These are phyloP conservation scores for Silene vulgaris DNA, from an alignment of 179 eudicot species.

Conservation along the genomic window DNA sequence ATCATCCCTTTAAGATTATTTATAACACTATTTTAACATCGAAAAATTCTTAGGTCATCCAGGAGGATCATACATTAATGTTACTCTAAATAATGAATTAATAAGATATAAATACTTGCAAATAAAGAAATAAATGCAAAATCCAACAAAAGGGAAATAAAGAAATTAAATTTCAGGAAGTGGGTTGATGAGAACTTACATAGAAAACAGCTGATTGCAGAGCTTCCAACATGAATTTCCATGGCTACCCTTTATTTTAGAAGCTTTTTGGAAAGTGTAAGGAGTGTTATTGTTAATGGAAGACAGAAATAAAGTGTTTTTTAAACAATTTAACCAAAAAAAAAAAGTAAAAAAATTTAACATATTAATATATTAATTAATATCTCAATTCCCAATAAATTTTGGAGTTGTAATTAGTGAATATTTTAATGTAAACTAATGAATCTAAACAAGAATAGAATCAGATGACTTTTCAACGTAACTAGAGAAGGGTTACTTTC, in stretches of 20 bases:
- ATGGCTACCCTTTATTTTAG: slow-evolving; percentile 17
- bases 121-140: not conserved
- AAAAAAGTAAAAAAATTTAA: slow-evolving; percentile 1
- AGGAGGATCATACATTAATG: too few relatives aligned
- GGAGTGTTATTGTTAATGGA: not conserved
- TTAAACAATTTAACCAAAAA: slow-evolving; percentile 25
- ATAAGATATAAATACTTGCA: not conserved
- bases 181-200: slow-evolving; percentile 34
- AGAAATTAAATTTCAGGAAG: slow-evolving; percentile 16
- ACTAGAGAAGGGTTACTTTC: not conserved
- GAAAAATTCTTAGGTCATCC: too few relatives aligned
- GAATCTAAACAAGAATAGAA: slow-evolving; percentile 1
- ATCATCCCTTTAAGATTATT: not conserved
- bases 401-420: not conserved
- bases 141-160: slow-evolving; percentile 22
- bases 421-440: not conserved
- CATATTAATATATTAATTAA: not conserved
- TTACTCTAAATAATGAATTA: not conserved
- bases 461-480: slow-evolving; percentile 19
- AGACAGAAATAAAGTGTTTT: slow-evolving; percentile 19
- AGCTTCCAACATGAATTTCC: slow-evolving; percentile 26
- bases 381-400: too few relatives aligned
- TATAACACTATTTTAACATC: too few relatives aligned
- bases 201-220: slow-evolving; percentile 27
- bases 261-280: slow-evolving; percentile 9